Base-by-base conservation (phyloP, 2,329 filamentous ascomycete genomes). In the Magnaporthiopsis rhizophila region DNA sequence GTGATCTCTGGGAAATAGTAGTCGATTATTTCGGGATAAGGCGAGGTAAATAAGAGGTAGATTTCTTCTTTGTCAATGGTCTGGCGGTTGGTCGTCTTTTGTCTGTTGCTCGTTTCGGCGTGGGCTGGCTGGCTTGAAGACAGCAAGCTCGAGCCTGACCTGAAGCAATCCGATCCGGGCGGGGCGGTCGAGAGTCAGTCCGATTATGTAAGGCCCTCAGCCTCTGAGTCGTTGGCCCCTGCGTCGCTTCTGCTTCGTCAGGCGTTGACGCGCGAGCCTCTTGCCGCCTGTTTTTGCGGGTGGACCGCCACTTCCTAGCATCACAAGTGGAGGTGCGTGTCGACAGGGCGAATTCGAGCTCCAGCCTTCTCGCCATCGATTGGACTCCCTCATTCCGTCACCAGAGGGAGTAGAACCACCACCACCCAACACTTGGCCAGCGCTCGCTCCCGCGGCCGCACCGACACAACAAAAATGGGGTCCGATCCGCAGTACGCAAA, bases 401-500 rank as follows among this genome's bases (percentile, higher is more conserved):
- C 57, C 15, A 18, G 38, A 28, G 26, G 26, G n/a, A 28, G 26
- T 2, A 59, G 5, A 18, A 59, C 26, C 57, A 59, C 30, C 18
- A 18, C 61, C 9, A 36, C 61, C 32, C 38, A 26, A n/a, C 21
- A 9, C 32, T 56, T 45, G 18, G 28, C 58, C 45, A 59, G 18
- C 64, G 60, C 12, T 45, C 4, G 18, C 15, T 45, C 45, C 45
- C 45, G 45, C 45, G 45, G 7, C 45, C 45, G 24, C 45, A n/a
- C 13, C n/a, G 45, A 53, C 45, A 21, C 67, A 72, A 69, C 67
- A 74, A 85, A 80, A 81, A 92, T 89, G 86, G 86, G 86, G 72
- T 85, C 90, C 74, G 91, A 95, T 79, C 89, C 90, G 70, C 91
- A 92, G 77, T 93, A 93, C 79, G 88, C 89, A 72, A 91, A 91